Evolutionary conservation across 2,329 filamentous ascomycete species (phyloP).

Genomic region (Calonectria hawksworthii): DNA sequence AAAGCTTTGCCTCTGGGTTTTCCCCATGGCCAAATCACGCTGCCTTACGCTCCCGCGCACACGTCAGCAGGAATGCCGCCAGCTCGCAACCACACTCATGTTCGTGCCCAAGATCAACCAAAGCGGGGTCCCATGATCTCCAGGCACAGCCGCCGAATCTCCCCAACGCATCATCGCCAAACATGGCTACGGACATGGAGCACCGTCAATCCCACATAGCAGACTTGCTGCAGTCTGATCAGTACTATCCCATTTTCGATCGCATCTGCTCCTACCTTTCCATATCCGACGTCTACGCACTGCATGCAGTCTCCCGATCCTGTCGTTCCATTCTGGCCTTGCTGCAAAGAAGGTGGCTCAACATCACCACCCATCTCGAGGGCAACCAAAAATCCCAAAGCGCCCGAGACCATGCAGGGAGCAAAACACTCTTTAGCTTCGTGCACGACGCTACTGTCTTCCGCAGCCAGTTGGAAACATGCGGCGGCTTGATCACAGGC

Average conservation of each 20-base stretch:
- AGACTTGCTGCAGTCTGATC: not conserved
- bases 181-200: not conserved
- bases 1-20: too few species aligned
- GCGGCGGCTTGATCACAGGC: not conserved
- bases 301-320: not conserved
- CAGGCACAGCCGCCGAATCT: not conserved
- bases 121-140: not conserved
- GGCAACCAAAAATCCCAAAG: not conserved
- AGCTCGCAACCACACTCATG: not conserved
- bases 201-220: not conserved
- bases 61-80: not conserved
- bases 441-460: not conserved
- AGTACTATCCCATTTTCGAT: constrained; percentile 1
- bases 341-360: not conserved
- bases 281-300: not conserved
- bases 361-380: not conserved
- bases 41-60: not conserved
- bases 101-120: not conserved
- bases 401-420: not conserved
- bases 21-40: not conserved
- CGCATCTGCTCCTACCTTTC: not conserved
- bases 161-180: not conserved
- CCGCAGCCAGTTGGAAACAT: not conserved
- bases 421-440: not conserved
- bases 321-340: not conserved